phyloP scores from a whole-genome alignment of 2,329 filamentous ascomycete species.

The Sclerotiophoma versabilis region DNA sequence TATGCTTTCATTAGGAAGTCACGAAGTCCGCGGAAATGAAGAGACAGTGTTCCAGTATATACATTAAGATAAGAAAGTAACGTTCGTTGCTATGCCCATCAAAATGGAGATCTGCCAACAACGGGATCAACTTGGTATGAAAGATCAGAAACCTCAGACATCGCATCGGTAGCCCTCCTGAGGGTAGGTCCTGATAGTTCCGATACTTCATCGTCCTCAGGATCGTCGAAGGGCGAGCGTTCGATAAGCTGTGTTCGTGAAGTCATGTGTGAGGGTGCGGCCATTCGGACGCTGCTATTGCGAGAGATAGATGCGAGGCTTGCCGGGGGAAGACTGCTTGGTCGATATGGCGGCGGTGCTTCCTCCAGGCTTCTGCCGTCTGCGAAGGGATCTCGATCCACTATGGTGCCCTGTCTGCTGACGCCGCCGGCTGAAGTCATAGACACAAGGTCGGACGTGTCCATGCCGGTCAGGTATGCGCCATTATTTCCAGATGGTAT shows the following conservation, averaged over 20 bases:
- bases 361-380: slow-evolving; percentile 40
- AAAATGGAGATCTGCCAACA: slow-evolving; percentile 23
- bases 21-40: neutral
- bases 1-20: neutral
- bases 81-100: neutral
- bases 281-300: slow-evolving; percentile 40
- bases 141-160: slow-evolving; percentile 43
- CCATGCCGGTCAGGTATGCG: slow-evolving; percentile 48
- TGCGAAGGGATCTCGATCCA: slow-evolving; percentile 40
- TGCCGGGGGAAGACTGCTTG: slow-evolving; percentile 38
- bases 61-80: neutral
- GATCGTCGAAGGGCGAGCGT: slow-evolving; percentile 46
- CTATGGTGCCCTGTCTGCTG: slow-evolving; percentile 14
- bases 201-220: slow-evolving; percentile 39
- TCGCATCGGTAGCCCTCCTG: slow-evolving; percentile 25
- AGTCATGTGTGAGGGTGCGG: slow-evolving; percentile 15
- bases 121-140: slow-evolving; percentile 44
- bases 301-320: slow-evolving; percentile 41
- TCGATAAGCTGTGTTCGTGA: slow-evolving; percentile 36
- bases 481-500: slow-evolving; percentile 41
- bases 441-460: slow-evolving; percentile 48
- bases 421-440: slow-evolving; percentile 31
- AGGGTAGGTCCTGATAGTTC: slow-evolving; percentile 34
- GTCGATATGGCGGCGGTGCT: slow-evolving; percentile 48
- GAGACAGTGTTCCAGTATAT: slow-evolving; percentile 1